A percentile compares a stretch with the other conserved stretches of the same genome.
phyloP scores from a whole-genome alignment of 1,284 basidiomycete species.

The Malassezia caprae region DNA sequence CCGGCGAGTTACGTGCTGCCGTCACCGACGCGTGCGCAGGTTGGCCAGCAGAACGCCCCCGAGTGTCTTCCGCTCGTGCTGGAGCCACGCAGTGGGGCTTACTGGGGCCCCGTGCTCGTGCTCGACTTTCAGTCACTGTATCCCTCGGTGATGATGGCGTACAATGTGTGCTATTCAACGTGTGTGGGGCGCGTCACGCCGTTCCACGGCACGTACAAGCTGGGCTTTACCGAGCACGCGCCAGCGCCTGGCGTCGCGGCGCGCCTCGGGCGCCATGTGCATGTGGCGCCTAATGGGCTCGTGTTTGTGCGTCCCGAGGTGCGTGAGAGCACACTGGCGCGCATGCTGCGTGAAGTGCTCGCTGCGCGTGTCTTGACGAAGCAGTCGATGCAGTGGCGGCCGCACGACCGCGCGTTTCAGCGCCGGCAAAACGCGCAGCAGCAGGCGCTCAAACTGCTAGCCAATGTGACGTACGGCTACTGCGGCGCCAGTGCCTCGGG shows the following conservation, averaged over 20 bases:
- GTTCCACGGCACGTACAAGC: conserved; percentile 77
- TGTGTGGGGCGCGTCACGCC: conserved; percentile 76
- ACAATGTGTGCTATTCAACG: conserved; percentile 64
- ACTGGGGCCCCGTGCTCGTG: conserved; percentile 78
- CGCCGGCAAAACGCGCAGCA: conserved; percentile 41
- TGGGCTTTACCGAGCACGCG: conserved; percentile 67
- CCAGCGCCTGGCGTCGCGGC: conserved; percentile 62
- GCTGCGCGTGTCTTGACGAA: conserved; percentile 98
- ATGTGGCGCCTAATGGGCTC: conserved; percentile 67
- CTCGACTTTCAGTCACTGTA: conserved; percentile 94
- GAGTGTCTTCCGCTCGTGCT: conserved; percentile 88
- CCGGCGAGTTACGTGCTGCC: conserved; percentile 61
- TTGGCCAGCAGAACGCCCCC: conserved; percentile 75
- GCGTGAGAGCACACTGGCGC: conserved; percentile 70
- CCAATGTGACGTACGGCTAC: conserved; percentile 64
- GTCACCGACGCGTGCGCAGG: conserved; percentile 38
- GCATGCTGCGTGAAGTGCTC: conserved; percentile 85
- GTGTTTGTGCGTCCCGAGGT: conserved; percentile 80
- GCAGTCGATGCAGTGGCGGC: conserved; percentile 74
- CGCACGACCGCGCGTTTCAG: conserved; percentile 57
- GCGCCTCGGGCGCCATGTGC: conserved; percentile 63
- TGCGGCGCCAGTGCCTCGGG: conserved; percentile 87
- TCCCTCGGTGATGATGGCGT: conserved; percentile 94
- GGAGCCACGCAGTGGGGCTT: conserved; percentile 86
- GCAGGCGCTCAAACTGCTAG: conserved; percentile 40